Base-by-base conservation (phyloP, 176 grass and related monocot species). In the Musa itinerans region DNA sequence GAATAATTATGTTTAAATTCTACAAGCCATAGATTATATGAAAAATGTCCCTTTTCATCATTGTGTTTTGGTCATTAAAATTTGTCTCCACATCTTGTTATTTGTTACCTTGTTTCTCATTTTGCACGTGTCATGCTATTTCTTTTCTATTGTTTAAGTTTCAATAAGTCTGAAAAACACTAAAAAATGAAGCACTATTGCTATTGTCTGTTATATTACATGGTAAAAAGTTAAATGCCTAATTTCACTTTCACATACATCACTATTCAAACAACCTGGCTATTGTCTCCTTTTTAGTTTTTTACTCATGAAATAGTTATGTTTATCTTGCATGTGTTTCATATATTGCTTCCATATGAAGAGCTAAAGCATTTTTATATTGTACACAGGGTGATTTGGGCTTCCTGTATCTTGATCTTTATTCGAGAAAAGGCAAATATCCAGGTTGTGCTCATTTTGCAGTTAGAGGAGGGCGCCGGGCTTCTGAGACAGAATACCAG, bases 371-470 rank as follows among this genome's bases (percentile, higher is more conserved):
- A 62, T 70, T 15, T 16, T 79, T 81, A 23, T 79, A 12, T 71
- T 74, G 63, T 79, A 68, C 75, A 73, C 81, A 97, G 94, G 94
- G 93, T 58, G 86, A 91, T 87, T 89, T 97, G 74, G 94, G 94
- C 72, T 90, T 89, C 80, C 82, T 97, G 83, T 97, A 91, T 81
- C 94, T 97, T 81, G 94, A 97, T 75, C 86, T 97, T 54, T 97
- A 93, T 82, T 86, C 90, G 23, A 97, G 94, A 77, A 91, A 87
- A 83, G 90, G 83, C 22, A 97, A 97, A 83, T 93, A 85, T 83
- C 90, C 88, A 82, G 86, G 83, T 12, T 97, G 94, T 66, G 94
- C 94, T 74, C 94, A 97, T 86, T 97, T 97, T 85, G 88, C 94
- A 73, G 81, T 93, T 81, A 89, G 91, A 90, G 94, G 88, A n/a